These are phyloP conservation scores for Lactarius indigo DNA, from an alignment of 768 basidiomycete genomes.

Conservation along the genomic window DNA sequence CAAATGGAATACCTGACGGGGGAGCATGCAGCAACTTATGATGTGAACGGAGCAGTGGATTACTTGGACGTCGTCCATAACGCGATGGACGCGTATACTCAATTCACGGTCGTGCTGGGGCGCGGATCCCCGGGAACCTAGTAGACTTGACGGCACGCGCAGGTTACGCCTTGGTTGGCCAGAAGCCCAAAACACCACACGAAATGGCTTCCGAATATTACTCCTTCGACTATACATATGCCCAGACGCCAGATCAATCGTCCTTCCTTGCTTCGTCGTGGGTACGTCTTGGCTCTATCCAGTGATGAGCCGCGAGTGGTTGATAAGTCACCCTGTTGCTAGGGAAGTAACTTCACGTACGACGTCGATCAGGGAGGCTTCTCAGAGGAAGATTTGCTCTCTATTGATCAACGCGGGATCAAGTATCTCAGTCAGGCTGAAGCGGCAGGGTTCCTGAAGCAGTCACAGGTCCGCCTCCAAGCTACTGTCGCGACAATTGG, in stretches of 20 bases:
- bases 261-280: constrained; percentile 55
- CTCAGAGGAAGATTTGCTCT: constrained; percentile 41
- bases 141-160: constrained; percentile 50
- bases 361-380: constrained; percentile 44
- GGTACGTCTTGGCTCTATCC: constrained; percentile 35
- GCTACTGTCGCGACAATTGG: constrained; percentile 45
- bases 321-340: background rate
- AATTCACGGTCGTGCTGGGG: constrained; percentile 42
- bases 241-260: constrained; percentile 54
- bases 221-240: constrained; percentile 47
- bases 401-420: constrained; percentile 59
- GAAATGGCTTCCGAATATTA: constrained; percentile 57
- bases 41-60: constrained; percentile 44
- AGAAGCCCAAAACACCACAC: constrained; percentile 42
- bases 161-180: constrained; percentile 47
- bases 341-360: constrained; percentile 62
- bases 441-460: constrained; percentile 48
- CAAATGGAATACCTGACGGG: background rate
- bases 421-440: constrained; percentile 53
- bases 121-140: constrained; percentile 37
- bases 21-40: constrained; percentile 43
- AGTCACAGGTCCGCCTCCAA: constrained; percentile 45
- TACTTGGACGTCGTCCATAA: constrained; percentile 43
- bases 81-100: constrained; percentile 37
- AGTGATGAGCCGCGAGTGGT: background rate